Base-by-base conservation (phyloP, 139 green algal genomes). In the Nannochloris sp. region DNA sequence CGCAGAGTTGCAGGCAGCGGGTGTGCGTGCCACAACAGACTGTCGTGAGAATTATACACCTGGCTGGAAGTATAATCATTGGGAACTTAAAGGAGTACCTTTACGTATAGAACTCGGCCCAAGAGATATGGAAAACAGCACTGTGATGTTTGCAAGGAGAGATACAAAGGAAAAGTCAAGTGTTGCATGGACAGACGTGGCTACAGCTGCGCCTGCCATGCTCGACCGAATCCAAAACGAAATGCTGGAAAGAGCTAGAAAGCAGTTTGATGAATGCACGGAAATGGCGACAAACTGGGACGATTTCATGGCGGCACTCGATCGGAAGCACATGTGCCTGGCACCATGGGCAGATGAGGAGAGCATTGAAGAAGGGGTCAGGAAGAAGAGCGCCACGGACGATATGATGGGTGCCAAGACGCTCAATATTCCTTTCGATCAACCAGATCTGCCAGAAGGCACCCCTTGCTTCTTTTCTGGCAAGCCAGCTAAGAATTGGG, bases 61-160 rank as follows among this genome's bases (percentile, higher is more conserved):
- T 46, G 83, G 86, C 55, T 95, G 91, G 91, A 99, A 99, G 84
- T 99, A 99, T 83, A 97, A 95, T 79, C 84, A 94, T 81, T 98
- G 92, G 92, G 93, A 99, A 79, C 72, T 98, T 43, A 90, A 90
- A 62, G 93, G 93, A 27, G 81, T 98, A 44, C 93, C 93, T 19
- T 49, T 99, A 6, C 84, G 93, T 21, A 40, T 93, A 40, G 93
- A 98, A 81, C 73, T 99, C 36, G 93, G 93, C 1, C 88, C 86
- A n/a, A 85, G 83, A 62, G 93, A 99, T 76, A 88, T 99, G 75
- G 81, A 94, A 27, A 86, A 82, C 61, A 48, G 78, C 48, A 67
- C 61, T 15, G 83, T 89, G 57, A 78, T 97, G 70, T 19, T 93
- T 37, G 93, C 84, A 18, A 81, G 93, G 16, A 71, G 93, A 25